Evolutionary conservation across 164 flowering plant genomes (phyloP).

Genomic region (Kingdonia uniflora): DNA sequence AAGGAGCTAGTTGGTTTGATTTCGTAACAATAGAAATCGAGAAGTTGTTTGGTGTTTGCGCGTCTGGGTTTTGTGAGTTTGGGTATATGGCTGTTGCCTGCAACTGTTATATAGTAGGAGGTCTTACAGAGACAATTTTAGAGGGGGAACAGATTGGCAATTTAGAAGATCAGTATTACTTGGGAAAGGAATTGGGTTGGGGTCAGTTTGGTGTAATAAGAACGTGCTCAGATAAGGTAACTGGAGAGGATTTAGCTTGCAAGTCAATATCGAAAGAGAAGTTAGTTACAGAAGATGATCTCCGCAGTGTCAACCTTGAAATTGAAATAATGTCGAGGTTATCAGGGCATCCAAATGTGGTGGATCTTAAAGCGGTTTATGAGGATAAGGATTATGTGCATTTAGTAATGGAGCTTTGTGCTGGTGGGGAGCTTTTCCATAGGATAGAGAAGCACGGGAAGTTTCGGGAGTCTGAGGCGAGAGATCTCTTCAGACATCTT

Average conservation of each 20-base stretch:
- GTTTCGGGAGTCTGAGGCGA: constrained; percentile 34
- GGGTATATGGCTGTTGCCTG: constrained; percentile 58
- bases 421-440: constrained; percentile 57
- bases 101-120: constrained; percentile 30
- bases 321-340: constrained; percentile 51
- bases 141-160: constrained; percentile 27
- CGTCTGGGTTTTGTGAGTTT: constrained; percentile 5
- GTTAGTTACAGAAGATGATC: constrained; percentile 36
- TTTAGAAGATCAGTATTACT: constrained; percentile 37
- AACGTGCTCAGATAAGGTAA: constrained; percentile 44
- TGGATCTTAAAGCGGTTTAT: constrained; percentile 43
- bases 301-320: constrained; percentile 40
- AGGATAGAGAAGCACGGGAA: constrained; percentile 36
- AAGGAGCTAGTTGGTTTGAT: too few relatives aligned
- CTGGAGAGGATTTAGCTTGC: constrained; percentile 45
- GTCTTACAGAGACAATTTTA: constrained; percentile 33
- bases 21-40: too few relatives aligned
- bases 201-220: constrained; percentile 78
- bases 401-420: constrained; percentile 63
- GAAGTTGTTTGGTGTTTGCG: too few relatives aligned
- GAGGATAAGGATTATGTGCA: constrained; percentile 54
- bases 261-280: constrained; percentile 49
- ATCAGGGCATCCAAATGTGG: constrained; percentile 58
- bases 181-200: constrained; percentile 67
- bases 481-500: constrained; percentile 31